phyloP scores from a whole-genome alignment of 495 filamentous ascomycete species.

The Terfezia claveryi region DNA sequence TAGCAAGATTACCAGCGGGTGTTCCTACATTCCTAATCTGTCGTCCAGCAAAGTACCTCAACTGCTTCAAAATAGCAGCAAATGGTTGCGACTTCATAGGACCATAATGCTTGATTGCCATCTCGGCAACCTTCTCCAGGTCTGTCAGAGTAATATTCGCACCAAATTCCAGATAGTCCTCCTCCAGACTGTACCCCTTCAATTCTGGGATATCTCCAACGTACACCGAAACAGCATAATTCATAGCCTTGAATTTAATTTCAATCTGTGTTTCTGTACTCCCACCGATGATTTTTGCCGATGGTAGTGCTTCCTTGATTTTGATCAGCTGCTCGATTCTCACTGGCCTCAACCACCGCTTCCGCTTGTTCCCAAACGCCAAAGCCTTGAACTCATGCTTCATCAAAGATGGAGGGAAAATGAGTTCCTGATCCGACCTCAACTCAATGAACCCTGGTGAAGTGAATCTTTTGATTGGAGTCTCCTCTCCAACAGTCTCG shows the following conservation, averaged over 20 bases:
- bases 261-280: slow-evolving; percentile 97
- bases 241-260: slow-evolving; percentile 89
- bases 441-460: slow-evolving; percentile 82
- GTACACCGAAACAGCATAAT: slow-evolving; percentile 74
- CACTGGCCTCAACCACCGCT: slow-evolving; percentile 80
- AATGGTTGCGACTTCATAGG: slow-evolving; percentile 47
- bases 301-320: slow-evolving; percentile 67
- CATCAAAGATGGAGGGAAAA: slow-evolving; percentile 67
- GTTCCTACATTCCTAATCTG: slow-evolving; percentile 96
- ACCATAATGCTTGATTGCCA: slow-evolving; percentile 69
- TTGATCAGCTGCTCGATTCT: slow-evolving; percentile 71
- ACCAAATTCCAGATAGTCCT: slow-evolving; percentile 66
- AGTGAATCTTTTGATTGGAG: slow-evolving; percentile 46
- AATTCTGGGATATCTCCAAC: slow-evolving; percentile 85
- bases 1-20: slow-evolving; percentile 84
- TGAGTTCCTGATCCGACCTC: slow-evolving; percentile 77
- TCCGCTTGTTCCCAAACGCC: slow-evolving; percentile 81
- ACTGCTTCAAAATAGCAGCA: slow-evolving; percentile 50
- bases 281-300: slow-evolving; percentile 83
- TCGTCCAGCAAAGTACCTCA: slow-evolving; percentile 79
- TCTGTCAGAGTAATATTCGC: slow-evolving; percentile 84
- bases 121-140: slow-evolving; percentile 44
- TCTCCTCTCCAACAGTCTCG: slow-evolving; percentile 20
- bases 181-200: slow-evolving; percentile 51
- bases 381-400: slow-evolving; percentile 67